Percentiles rank a stretch among this genome's conserved stretches.
Evolutionary conservation across 331 rosid species (phyloP).

Genomic region (Phaseolus coccineus): DNA sequence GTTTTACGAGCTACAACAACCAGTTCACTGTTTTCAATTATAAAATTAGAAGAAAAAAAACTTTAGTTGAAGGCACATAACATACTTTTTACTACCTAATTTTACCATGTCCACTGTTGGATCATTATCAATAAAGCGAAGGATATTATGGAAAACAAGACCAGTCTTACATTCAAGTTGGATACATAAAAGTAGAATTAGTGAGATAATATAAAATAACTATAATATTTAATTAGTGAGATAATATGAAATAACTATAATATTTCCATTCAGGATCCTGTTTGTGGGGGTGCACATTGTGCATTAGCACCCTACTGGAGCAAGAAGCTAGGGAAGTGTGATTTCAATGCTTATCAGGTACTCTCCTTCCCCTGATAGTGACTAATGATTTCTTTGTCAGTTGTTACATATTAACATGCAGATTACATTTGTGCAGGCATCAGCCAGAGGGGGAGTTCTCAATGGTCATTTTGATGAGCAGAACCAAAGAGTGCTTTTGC

Average conservation of each 20-base stretch:
- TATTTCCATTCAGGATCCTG: constrained; percentile 68
- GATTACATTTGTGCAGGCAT: constrained; percentile 61
- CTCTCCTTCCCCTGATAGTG: not conserved
- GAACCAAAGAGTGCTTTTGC: constrained; percentile 72
- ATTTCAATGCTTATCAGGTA: constrained; percentile 77
- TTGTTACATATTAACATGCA: not conserved
- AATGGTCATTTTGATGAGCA: constrained; percentile 64
- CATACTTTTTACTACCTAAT: not conserved
- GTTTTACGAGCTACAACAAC: not conserved
- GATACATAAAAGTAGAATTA: not conserved
- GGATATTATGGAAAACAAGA: constrained; percentile 10
- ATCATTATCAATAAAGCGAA: not conserved
- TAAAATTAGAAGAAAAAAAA: not conserved
- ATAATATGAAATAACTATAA: not conserved
- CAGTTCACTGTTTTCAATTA: not conserved
- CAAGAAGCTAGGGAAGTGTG: constrained; percentile 76
- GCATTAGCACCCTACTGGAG: constrained; percentile 76
- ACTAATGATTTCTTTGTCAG: constrained; percentile 3
- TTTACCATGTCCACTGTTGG: not conserved
- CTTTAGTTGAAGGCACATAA: not conserved
- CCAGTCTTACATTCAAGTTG: not conserved
- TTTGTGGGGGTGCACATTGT: constrained; percentile 84
- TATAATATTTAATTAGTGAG: constrained; percentile 3
- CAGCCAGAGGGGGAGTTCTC: constrained; percentile 74
- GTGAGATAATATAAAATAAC: constrained; percentile 17